A percentile compares a stretch with the other conserved stretches of the same genome.
phyloP scores from a whole-genome alignment of 176 grass and related monocot species.

The Otatea glauca region DNA sequence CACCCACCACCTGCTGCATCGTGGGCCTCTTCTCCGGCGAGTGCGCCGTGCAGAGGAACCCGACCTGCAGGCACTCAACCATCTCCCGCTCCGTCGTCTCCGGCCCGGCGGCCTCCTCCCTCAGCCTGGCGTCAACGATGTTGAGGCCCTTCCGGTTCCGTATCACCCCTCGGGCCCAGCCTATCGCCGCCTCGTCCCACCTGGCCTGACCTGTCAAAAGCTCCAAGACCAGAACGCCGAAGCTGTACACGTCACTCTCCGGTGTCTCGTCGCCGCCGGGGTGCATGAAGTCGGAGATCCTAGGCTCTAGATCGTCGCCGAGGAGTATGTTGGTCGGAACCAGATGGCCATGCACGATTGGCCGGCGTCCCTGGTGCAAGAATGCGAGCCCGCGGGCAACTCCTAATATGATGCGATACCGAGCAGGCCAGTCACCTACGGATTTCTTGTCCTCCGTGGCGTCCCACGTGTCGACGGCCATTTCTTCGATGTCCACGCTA shows the following conservation, averaged over 20 bases:
- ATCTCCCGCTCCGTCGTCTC: constrained; percentile 55
- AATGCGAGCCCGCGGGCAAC: constrained; percentile 77
- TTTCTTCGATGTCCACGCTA: constrained; percentile 61
- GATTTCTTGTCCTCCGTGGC: constrained; percentile 19
- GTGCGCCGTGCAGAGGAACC: constrained; percentile 68
- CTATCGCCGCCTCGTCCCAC: constrained; percentile 51
- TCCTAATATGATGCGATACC: constrained; percentile 66
- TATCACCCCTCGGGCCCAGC: constrained; percentile 51
- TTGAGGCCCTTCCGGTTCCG: constrained; percentile 54
- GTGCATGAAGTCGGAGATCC: constrained; percentile 59
- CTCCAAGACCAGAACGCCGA: constrained; percentile 69
- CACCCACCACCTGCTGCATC: constrained; percentile 87
- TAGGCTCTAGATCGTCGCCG: constrained; percentile 70
- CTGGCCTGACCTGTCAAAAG: constrained; percentile 51
- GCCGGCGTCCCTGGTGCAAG: constrained; percentile 70
- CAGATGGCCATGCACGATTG: constrained; percentile 69
- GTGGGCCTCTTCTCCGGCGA: constrained; percentile 70
- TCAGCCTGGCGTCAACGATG: constrained; percentile 52
- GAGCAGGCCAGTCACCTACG: constrained; percentile 55
- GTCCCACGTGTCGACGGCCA: constrained; percentile 54
- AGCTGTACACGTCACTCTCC: constrained; percentile 65
- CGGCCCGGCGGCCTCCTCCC: constrained; percentile 32
- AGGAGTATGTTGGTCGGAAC: constrained; percentile 71
- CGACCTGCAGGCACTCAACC: constrained; percentile 68
- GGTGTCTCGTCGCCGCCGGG: constrained; percentile 9